Evolutionary conservation across 2,329 filamentous ascomycete genomes (phyloP), one percentile per base, ranked within the genome.

Genomic region (Aspergillus piperis): DNA sequence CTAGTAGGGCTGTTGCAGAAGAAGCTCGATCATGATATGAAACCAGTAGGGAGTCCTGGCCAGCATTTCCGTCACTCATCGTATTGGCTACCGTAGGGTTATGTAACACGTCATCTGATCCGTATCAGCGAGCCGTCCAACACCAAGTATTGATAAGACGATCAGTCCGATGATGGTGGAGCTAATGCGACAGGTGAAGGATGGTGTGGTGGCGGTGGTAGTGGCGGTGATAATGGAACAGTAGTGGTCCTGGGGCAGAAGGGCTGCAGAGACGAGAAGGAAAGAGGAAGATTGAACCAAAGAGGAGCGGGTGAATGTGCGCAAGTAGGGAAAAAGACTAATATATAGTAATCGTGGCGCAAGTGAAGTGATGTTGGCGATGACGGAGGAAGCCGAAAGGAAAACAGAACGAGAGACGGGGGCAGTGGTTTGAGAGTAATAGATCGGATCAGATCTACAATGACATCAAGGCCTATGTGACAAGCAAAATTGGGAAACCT

Each of bases 41-140:
- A 13, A 13, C n/a, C 41, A 44, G 19, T 58, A 61, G 63, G 23
- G 62, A 38, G 39, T 63, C 64, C 53, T 30, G 61, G 57, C 63
- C 58, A 58, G 25, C 52, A 62, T 59, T 63, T 57, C 60, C 62
- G 55, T 64, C 64, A 54, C 57, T 67, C 65, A 67, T 67, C 27
- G 62, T 67, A 56, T 51, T 55, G 21, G 51, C 25, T 59, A 59
- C 23, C 58, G 38, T 38, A 47, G 53, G 57, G 32, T 58, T 60
- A 57, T 57, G 60, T 58, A 59, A 66, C 60, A 64, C 59, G 64
- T 65, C 64, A 67, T 67, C 65, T 67, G 61, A 48, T 50, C 44
- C 39, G 19, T 32, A 56, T 64, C 54, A 65, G 64, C 47, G 27
- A 15, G 52, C 50, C 15, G 57, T 38, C 41, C 23, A 50, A 36